Evolutionary conservation across 2,329 filamentous ascomycete species (phyloP).

Genomic region (Ophiostoma ulmi): DNA sequence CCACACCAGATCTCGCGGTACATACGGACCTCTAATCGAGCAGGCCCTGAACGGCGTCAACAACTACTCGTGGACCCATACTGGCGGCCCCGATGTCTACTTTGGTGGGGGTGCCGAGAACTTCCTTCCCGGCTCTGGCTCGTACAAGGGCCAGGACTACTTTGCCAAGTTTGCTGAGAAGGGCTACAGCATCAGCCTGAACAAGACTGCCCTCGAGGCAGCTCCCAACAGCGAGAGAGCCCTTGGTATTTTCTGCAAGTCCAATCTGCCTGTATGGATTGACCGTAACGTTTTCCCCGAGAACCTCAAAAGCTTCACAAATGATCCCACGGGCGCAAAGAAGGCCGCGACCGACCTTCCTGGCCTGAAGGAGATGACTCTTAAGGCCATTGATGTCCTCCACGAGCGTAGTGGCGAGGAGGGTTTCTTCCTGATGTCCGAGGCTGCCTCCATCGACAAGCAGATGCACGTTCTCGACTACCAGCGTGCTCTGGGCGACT

Average conservation of each 20-base stretch:
- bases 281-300: constrained; percentile 75
- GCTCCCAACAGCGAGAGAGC: constrained; percentile 56
- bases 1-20: constrained; percentile 64
- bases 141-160: constrained; percentile 69
- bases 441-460: constrained; percentile 82
- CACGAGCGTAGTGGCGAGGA: constrained; percentile 59
- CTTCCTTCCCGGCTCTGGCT: constrained; percentile 61
- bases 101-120: constrained; percentile 80
- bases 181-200: constrained; percentile 66
- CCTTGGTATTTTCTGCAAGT: constrained; percentile 71
- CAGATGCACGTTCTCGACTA: constrained; percentile 85
- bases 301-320: constrained; percentile 61
- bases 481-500: constrained; percentile 76
- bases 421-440: constrained; percentile 84
- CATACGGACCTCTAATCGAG: constrained; percentile 69
- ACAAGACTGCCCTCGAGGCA: constrained; percentile 64
- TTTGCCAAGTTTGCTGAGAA: constrained; percentile 69
- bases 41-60: constrained; percentile 68
- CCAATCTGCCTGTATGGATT: constrained; percentile 77
- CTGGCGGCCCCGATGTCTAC: constrained; percentile 70
- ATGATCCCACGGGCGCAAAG: constrained; percentile 62
- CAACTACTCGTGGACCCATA: constrained; percentile 77
- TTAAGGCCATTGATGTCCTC: constrained; percentile 81
- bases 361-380: constrained; percentile 82
- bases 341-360: constrained; percentile 67